A percentile compares a stretch with the other conserved stretches of the same genome.
These are phyloP conservation scores for Asterella californica DNA, from an alignment of 225 moss, liverwort and hornwort species.

Conservation along the genomic window DNA sequence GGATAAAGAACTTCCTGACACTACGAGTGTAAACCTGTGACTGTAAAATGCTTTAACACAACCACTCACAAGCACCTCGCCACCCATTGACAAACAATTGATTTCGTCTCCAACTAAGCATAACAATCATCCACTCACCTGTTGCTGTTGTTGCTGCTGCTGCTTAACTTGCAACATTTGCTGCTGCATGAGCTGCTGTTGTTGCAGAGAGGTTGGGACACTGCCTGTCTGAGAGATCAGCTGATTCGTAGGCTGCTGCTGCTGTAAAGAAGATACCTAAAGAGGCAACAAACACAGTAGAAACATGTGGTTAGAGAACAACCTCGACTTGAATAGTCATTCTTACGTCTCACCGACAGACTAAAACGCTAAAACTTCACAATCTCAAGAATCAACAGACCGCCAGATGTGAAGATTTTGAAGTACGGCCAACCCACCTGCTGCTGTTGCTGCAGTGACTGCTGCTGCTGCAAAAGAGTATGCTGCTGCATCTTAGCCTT, in stretches of 20 bases:
- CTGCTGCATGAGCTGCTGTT: conserved; percentile 35
- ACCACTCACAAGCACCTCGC: no score
- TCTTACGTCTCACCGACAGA: no score
- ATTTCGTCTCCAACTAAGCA: background rate
- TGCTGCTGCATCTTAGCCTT: conserved; percentile 42
- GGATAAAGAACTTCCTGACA: no score
- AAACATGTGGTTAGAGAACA: no score
- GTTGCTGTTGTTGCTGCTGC: conserved; percentile 14
- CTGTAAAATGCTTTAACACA: no score
- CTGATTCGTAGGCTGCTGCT: conserved; percentile 42
- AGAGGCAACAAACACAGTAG: background rate
- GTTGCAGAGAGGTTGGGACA: conserved; percentile 28
- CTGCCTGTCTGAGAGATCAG: conserved; percentile 37
- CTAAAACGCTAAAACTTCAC: no score
- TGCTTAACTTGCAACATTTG: conserved; percentile 27
- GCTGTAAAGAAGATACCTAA: conserved; percentile 31
- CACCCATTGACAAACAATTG: no score
- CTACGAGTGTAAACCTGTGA: no score
- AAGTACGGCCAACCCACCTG: conserved; percentile 8
- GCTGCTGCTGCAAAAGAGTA: conserved; percentile 46
- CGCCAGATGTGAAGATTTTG: no score
- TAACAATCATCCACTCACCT: background rate
- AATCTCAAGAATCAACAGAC: no score
- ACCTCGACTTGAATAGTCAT: no score
- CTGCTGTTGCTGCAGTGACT: conserved; percentile 35